Percentiles rank a stretch among this genome's conserved stretches.
These are phyloP conservation scores for Fomitopsis palustris DNA, from an alignment of 1,284 basidiomycete genomes.

Conservation along the genomic window DNA sequence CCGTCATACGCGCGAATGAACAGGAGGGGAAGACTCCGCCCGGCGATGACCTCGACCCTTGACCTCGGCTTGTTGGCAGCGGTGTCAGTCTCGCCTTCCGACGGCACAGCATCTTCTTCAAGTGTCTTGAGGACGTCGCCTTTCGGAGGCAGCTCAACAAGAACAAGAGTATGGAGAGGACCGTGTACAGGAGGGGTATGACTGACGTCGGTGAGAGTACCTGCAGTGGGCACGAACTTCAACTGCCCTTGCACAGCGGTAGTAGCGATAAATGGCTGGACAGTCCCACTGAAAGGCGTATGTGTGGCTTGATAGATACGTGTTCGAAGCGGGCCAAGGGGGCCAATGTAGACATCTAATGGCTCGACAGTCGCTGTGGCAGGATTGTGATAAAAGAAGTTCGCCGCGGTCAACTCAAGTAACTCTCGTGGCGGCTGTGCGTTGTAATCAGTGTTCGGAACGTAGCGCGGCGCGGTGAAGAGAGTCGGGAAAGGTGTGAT, in stretches of 20 bases:
- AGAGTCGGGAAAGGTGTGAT: constrained; percentile 90
- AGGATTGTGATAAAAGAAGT: constrained; percentile 77
- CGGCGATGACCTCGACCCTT: constrained; percentile 35
- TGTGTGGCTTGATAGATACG: constrained; percentile 68
- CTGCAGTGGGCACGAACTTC: constrained; percentile 1
- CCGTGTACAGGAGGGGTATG: constrained; percentile 17
- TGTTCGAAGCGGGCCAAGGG: constrained; percentile 76
- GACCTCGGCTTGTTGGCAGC: constrained; percentile 9
- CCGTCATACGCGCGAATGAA: constrained; percentile 76
- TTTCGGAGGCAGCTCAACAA: constrained; percentile 75
- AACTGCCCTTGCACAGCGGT: neutral
- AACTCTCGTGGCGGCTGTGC: neutral
- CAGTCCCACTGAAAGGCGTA: constrained; percentile 27
- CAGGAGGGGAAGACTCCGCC: constrained; percentile 65
- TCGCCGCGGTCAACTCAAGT: constrained; percentile 78
- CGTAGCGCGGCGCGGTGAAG: constrained; percentile 76
- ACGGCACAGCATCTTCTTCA: constrained; percentile 58
- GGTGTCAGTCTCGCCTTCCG: constrained; percentile 29
- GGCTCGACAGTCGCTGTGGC: constrained; percentile 62
- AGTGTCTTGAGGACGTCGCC: constrained; percentile 69
- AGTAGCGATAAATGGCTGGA: constrained; percentile 47
- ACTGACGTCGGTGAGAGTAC: neutral
- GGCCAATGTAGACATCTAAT: constrained; percentile 86
- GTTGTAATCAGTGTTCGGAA: constrained; percentile 61
- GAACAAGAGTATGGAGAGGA: constrained; percentile 69